These are phyloP conservation scores for Tricholoma furcatifolium DNA, from an alignment of 768 basidiomycete species.

Conservation along the genomic window DNA sequence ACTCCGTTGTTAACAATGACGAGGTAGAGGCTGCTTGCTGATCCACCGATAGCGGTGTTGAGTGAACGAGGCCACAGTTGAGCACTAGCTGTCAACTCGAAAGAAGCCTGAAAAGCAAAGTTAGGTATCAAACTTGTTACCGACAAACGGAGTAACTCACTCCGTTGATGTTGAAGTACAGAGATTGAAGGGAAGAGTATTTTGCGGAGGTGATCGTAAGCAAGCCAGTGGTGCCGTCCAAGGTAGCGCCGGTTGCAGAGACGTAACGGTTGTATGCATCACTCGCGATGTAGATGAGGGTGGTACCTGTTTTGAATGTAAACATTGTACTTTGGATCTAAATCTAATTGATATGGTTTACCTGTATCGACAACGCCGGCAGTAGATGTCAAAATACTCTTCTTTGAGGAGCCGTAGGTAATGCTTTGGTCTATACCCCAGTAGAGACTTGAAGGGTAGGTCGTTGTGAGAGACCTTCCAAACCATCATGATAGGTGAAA, in stretches of 20 bases:
- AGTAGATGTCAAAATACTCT: slow-evolving; percentile 40
- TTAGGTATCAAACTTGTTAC: neutral
- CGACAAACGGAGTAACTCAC: slow-evolving; percentile 28
- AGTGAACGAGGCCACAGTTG: slow-evolving; percentile 36
- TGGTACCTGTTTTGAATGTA: slow-evolving; percentile 34
- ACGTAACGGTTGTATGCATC: slow-evolving; percentile 44
- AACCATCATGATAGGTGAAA: neutral
- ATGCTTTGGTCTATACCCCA: slow-evolving; percentile 65
- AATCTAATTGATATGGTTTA: slow-evolving; percentile 8
- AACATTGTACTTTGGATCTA: neutral
- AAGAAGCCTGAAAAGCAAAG: slow-evolving; percentile 25
- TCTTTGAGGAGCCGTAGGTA: slow-evolving; percentile 42
- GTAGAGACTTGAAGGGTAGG: slow-evolving; percentile 43
- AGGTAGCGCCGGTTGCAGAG: slow-evolving; percentile 42
- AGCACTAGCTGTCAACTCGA: slow-evolving; percentile 38
- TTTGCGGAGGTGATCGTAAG: slow-evolving; percentile 51
- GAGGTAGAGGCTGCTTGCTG: slow-evolving; percentile 27
- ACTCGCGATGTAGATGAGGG: slow-evolving; percentile 47
- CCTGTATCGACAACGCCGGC: slow-evolving; percentile 65
- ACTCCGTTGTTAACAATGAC: slow-evolving; percentile 37
- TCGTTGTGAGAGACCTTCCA: slow-evolving; percentile 43
- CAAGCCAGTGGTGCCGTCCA: slow-evolving; percentile 43
- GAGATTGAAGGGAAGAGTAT: slow-evolving; percentile 48
- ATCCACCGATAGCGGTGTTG: slow-evolving; percentile 33
- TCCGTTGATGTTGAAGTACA: slow-evolving; percentile 54